Conservation (phyloP, 2,329 filamentous ascomycete species). For the Aspergillus aculeatus region DNA sequence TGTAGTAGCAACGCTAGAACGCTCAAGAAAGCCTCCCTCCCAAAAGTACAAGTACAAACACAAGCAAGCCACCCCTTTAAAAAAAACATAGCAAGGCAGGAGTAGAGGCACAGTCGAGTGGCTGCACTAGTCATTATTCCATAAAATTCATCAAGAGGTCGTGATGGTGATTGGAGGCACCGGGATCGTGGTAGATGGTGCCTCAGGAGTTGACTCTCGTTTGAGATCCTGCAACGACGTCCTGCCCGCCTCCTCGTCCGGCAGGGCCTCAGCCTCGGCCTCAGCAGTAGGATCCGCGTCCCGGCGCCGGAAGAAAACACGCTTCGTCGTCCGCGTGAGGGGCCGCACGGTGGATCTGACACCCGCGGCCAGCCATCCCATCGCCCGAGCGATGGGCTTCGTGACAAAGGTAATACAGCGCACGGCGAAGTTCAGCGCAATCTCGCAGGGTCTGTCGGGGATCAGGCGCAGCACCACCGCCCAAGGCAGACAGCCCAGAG, state of each 20-base stretch:
- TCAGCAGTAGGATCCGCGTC: neutral
- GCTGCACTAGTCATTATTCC: neutral
- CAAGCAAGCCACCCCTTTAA: neutral
- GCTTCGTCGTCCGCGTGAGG: conserved; percentile 24
- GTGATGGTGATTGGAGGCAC: conserved; percentile 44
- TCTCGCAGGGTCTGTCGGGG: conserved; percentile 63
- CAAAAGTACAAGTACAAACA: neutral
- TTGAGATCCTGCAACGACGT: conserved; percentile 10
- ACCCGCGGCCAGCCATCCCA: conserved; percentile 28
- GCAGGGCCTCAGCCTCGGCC: neutral
- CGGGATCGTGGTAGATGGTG: conserved; percentile 23
- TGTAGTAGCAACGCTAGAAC: neutral
- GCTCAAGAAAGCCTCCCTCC: neutral
- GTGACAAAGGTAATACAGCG: conserved; percentile 55
- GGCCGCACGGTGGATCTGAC: conserved; percentile 25
- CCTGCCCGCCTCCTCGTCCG: conserved; percentile 20
- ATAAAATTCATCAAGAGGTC: conserved; percentile 23
- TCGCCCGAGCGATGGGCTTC: conserved; percentile 35
- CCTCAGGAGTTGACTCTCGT: conserved; percentile 16
- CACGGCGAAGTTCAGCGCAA: conserved; percentile 51
- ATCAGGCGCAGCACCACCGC: conserved; percentile 78
- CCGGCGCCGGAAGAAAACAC: neutral
- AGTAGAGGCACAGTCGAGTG: neutral
- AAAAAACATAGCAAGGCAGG: neutral
- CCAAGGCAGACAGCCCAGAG: conserved; percentile 79